Evolutionary conservation across 2,329 filamentous ascomycete genomes (phyloP), one percentile per base, ranked within the genome.

Genomic region (Ceratocystis albifundus): DNA sequence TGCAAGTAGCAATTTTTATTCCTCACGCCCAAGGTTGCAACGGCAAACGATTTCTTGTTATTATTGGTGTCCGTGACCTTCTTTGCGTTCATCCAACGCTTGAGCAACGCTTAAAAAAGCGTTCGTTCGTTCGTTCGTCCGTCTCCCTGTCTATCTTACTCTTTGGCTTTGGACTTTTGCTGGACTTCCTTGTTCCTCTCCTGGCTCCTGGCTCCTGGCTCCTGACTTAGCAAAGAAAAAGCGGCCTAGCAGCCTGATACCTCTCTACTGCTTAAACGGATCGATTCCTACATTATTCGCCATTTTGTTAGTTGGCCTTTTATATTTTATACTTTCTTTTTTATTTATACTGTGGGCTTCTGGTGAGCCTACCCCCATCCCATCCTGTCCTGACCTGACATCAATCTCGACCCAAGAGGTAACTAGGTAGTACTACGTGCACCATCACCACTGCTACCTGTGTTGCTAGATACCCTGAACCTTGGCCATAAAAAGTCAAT

Each of bases 401-500:
- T 53, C 48, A 53, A 53, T 3, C 20, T 53, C 48, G 22, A 53
- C 48, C 22, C 17, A 53, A 41, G 48, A 53, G 20, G 48, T 1
- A 53, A 53, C 48, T 36, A 28, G 10, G 28, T 59, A 17, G 55
- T 36, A 59, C 55, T 59, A 20, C 55, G 36, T 59, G 17, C 30
- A 59, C 30, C 55, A 59, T 17, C 30, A 59, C 17, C 55, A 59
- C 28, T 36, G 20, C 28, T 6, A 59, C 55, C 30, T 59, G 28
- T 59, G 28, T 20, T 59, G 55, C 55, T 36, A 59, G 25, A 59
- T 32, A 53, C 48, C 48, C 48, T 53, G 48, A 53, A 53, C 48
- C 48, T 53, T 30, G 55, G 3, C 28, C 15, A 36, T 17, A 15
- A 10, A 10, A 53, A 28, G 32, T 30, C 25, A 59, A 36, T 32